Evolutionary conservation across 768 basidiomycete species (phyloP), one percentile per base, ranked within the genome.

Genomic region (Mycena venus): DNA sequence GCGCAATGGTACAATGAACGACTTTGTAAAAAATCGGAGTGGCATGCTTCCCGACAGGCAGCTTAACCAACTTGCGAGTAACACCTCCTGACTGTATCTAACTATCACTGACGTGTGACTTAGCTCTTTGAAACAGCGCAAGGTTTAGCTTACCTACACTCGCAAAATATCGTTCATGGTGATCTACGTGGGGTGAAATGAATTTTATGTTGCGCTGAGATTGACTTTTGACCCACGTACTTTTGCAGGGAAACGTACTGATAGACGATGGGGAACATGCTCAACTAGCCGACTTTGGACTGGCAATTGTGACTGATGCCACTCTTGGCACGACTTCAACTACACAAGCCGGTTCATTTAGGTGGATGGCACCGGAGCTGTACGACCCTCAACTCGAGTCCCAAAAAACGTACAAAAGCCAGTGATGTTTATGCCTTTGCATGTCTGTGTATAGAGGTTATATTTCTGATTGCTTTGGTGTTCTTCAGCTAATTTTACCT

Each of bases 121-220:
- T 60, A 60, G 59, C 59, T 60, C 59, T 60, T 60, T 60, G 36
- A 60, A 60, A 40, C 59, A 40, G 59, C 59, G 59, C 59, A 60
- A 60, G 59, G 53, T 55, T 55, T 55, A n/a, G n/a, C n/a, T n/a
- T n/a, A n/a, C n/a, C n/a, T n/a, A n/a, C n/a, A n/a, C n/a, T n/a
- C n/a, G n/a, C n/a, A n/a, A n/a, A n/a, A 60, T 40, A 60, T 60
- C 19, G 59, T 60, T n/a, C 59, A 60, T 60, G 59, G 59, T 10
- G 59, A 60, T 60, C 59, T 58, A 58, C 55, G 55, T 58, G 55
- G 55, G 55, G 55, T 58, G 55, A 34, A 32, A 17, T 58, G 55
- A 58, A 34, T 58, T 58, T 58, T 58, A 58, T 58, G 55, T 17
- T 32, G 55, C 21, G 29, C 55, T 58, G 8, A 58, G 55, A 58